phyloP scores from a whole-genome alignment of 2,329 filamentous ascomycete genomes.

The Botryotinia narcissicola region DNA sequence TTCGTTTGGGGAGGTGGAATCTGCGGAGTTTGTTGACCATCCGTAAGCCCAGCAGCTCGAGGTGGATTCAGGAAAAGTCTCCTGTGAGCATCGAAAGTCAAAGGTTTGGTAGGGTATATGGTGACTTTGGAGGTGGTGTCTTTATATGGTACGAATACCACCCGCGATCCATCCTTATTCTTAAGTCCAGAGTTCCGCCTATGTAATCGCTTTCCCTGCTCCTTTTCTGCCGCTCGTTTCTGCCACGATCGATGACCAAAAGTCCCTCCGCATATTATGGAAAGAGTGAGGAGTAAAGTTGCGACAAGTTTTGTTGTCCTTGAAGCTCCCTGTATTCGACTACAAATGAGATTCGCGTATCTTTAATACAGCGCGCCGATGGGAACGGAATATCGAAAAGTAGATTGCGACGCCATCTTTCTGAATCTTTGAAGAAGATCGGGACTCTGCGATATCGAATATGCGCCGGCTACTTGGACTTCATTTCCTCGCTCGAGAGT shows the following conservation, averaged over 20 bases:
- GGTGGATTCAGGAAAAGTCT: slow-evolving; percentile 90
- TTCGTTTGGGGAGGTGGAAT: slow-evolving; percentile 89
- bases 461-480: slow-evolving; percentile 8
- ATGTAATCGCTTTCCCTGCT: slow-evolving; percentile 77
- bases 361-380: slow-evolving; percentile 62
- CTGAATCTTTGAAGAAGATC: neutral
- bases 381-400: slow-evolving; percentile 69
- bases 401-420: slow-evolving; percentile 86
- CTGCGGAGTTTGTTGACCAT: slow-evolving; percentile 57
- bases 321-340: slow-evolving; percentile 61
- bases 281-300: slow-evolving; percentile 70
- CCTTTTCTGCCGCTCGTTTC: slow-evolving; percentile 70
- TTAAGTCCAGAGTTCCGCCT: slow-evolving; percentile 89
- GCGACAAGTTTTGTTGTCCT: slow-evolving; percentile 71
- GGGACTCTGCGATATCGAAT: slow-evolving; percentile 5
- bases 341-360: slow-evolving; percentile 53
- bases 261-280: slow-evolving; percentile 76
- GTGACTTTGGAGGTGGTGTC: slow-evolving; percentile 85
- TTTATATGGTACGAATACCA: slow-evolving; percentile 92
- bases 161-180: slow-evolving; percentile 91
- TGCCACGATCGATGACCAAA: slow-evolving; percentile 78
- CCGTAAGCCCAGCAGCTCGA: slow-evolving; percentile 71
- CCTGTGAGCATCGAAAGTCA: slow-evolving; percentile 95
- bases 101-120: slow-evolving; percentile 83
- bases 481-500: slow-evolving; percentile 16